These are phyloP conservation scores for Fraxinus sp. DNA, from an alignment of 305 asterid genomes.

Conservation along the genomic window DNA sequence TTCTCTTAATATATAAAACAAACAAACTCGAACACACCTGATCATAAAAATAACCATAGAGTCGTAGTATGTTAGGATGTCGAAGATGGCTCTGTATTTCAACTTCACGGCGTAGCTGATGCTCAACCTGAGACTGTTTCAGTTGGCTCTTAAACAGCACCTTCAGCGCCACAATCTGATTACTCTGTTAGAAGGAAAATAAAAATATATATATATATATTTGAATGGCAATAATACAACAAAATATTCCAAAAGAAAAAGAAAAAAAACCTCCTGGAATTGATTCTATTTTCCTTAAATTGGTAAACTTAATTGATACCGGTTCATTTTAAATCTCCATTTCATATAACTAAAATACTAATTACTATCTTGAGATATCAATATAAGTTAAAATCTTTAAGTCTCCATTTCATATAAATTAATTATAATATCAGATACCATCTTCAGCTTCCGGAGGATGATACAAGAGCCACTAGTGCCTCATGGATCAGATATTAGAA, in stretches of 20 bases:
- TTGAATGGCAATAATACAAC: background rate
- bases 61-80: slow-evolving; percentile 86
- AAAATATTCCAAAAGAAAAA: background rate
- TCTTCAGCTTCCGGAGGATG: background rate
- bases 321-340: background rate
- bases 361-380: background rate
- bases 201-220: background rate
- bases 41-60: slow-evolving; percentile 91
- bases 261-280: background rate
- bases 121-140: slow-evolving; percentile 92
- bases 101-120: slow-evolving; percentile 97
- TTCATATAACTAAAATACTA: background rate
- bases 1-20: background rate
- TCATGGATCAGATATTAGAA: background rate
- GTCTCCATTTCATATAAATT: background rate
- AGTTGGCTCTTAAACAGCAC: slow-evolving; percentile 85
- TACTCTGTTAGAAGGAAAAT: background rate
- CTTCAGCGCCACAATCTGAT: slow-evolving; percentile 86
- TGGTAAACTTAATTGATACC: background rate
- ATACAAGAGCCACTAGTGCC: background rate
- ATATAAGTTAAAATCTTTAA: background rate
- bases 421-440: background rate
- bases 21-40: slow-evolving; percentile 49
- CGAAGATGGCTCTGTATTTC: slow-evolving; percentile 96
- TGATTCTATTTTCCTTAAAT: background rate